Evolutionary conservation across 2,329 filamentous ascomycete species (phyloP).

Genomic region (Fusarium miscanthi): DNA sequence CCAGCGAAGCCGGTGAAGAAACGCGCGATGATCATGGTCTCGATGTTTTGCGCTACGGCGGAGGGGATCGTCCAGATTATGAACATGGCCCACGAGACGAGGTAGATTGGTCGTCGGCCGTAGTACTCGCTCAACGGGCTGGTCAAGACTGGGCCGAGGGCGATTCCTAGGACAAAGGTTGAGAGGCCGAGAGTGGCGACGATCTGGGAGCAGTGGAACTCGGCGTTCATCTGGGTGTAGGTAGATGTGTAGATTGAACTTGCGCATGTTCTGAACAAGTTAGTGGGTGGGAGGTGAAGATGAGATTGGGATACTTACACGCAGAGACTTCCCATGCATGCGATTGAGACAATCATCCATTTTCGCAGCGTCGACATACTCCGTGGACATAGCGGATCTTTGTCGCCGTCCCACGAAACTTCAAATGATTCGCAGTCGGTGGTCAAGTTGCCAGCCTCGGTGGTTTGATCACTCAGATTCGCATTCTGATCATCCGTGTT

Average conservation of each 20-base stretch:
- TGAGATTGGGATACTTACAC: slow-evolving; percentile 5
- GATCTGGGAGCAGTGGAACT: slow-evolving; percentile 22
- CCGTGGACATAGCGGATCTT: slow-evolving; percentile 21
- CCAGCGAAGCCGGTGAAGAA: slow-evolving; percentile 81
- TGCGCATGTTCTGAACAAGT: slow-evolving; percentile 71
- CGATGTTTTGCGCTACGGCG: slow-evolving; percentile 78
- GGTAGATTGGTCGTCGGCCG: slow-evolving; percentile 80
- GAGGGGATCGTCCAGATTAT: slow-evolving; percentile 81
- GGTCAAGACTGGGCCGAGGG: slow-evolving; percentile 66
- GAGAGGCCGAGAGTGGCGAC: slow-evolving; percentile 30
- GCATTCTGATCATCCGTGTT: background rate
- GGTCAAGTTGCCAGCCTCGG: slow-evolving; percentile 2
- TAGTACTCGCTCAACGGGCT: slow-evolving; percentile 75
- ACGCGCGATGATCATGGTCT: slow-evolving; percentile 78
- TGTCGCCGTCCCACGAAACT: slow-evolving; percentile 27
- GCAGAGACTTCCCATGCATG: slow-evolving; percentile 23
- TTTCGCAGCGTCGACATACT: slow-evolving; percentile 26
- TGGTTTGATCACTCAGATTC: slow-evolving; percentile 23
- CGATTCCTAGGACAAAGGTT: slow-evolving; percentile 60
- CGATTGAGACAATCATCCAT: slow-evolving; percentile 32
- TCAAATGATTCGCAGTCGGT: background rate
- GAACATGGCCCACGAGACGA: slow-evolving; percentile 76
- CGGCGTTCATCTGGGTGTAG: slow-evolving; percentile 28
- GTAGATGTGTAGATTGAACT: slow-evolving; percentile 75
- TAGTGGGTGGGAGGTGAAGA: background rate